These are phyloP conservation scores for Candida hungchunana DNA, from an alignment of 805 yeast species.

Conservation along the genomic window DNA sequence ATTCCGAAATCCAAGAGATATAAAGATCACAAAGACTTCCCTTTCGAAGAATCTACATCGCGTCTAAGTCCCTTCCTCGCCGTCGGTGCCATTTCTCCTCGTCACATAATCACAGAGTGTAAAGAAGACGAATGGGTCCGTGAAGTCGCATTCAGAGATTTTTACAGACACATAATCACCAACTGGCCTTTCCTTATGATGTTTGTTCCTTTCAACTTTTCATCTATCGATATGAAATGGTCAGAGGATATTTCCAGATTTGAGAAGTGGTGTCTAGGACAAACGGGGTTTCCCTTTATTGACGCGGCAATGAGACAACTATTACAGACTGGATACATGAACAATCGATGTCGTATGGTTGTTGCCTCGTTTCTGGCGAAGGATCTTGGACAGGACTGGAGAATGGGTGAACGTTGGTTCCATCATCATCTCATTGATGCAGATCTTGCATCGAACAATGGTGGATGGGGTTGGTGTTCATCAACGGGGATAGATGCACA, in stretches of 20 bases:
- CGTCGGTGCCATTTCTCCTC: constrained; percentile 41
- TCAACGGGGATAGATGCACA: constrained; percentile 52
- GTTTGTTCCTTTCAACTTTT: constrained; percentile 45
- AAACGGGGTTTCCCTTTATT: constrained; percentile 52
- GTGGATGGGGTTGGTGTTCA: constrained; percentile 56
- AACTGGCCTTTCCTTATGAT: constrained; percentile 49
- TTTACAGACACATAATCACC: constrained; percentile 44
- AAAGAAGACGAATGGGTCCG: constrained; percentile 42
- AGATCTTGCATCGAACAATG: constrained; percentile 50
- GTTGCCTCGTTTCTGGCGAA: constrained; percentile 48
- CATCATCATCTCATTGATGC: constrained; percentile 45
- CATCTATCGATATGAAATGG: constrained; percentile 39
- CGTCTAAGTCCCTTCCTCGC: constrained; percentile 44
- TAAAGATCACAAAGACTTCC: constrained; percentile 21
- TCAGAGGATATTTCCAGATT: constrained; percentile 38
- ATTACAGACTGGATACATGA: constrained; percentile 47
- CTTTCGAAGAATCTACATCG: constrained; percentile 29
- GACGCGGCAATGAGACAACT: constrained; percentile 57
- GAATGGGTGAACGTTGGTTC: constrained; percentile 51
- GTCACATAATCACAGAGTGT: constrained; percentile 34
- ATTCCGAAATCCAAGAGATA: constrained; percentile 6
- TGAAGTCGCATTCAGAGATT: constrained; percentile 58
- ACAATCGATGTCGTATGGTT: constrained; percentile 51
- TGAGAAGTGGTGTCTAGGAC: constrained; percentile 48
- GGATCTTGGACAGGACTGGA: constrained; percentile 49